A percentile compares a stretch with the other conserved stretches of the same genome.
Evolutionary conservation across 495 filamentous ascomycete species (phyloP).

Genomic region (Lophiotrema nucula): DNA sequence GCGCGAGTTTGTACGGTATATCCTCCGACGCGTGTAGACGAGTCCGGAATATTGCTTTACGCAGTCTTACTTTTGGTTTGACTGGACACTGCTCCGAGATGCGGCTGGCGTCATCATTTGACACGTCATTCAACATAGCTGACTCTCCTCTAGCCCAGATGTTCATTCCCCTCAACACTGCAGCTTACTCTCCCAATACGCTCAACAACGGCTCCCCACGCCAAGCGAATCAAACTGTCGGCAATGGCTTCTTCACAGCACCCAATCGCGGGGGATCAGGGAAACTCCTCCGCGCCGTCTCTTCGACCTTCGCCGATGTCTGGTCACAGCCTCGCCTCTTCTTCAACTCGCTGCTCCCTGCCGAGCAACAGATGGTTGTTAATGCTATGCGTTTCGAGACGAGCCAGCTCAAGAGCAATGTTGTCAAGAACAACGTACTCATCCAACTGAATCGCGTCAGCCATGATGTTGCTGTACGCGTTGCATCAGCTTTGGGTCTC

Average conservation of each 20-base stretch:
- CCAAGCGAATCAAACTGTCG: constrained; percentile 67
- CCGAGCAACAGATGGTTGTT: constrained; percentile 74
- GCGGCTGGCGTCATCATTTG: too few species aligned
- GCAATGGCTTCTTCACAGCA: constrained; percentile 73
- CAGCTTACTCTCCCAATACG: constrained; percentile 63
- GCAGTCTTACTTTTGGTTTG: too few species aligned
- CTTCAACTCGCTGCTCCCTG: constrained; percentile 69
- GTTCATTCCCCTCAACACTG: constrained; percentile 36
- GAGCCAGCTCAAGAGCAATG: constrained; percentile 54
- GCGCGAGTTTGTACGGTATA: too few species aligned
- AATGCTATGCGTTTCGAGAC: constrained; percentile 77
- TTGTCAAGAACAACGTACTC: constrained; percentile 63
- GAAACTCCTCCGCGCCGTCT: constrained; percentile 56
- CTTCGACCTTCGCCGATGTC: constrained; percentile 68
- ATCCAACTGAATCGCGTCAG: constrained; percentile 69
- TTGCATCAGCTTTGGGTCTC: constrained; percentile 60
- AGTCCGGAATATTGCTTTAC: too few species aligned
- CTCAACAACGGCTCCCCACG: constrained; percentile 63
- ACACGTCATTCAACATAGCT: constrained; percentile 6
- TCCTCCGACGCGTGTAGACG: too few species aligned
- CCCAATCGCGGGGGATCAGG: constrained; percentile 57
- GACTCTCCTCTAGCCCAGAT: constrained; percentile 25
- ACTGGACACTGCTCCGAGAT: too few species aligned
- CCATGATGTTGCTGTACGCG: constrained; percentile 66
- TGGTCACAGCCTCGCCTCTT: constrained; percentile 76